A percentile compares a stretch with the other conserved stretches of the same genome.
Evolutionary conservation across 768 basidiomycete genomes (phyloP).

Genomic region (Suillus spraguei): DNA sequence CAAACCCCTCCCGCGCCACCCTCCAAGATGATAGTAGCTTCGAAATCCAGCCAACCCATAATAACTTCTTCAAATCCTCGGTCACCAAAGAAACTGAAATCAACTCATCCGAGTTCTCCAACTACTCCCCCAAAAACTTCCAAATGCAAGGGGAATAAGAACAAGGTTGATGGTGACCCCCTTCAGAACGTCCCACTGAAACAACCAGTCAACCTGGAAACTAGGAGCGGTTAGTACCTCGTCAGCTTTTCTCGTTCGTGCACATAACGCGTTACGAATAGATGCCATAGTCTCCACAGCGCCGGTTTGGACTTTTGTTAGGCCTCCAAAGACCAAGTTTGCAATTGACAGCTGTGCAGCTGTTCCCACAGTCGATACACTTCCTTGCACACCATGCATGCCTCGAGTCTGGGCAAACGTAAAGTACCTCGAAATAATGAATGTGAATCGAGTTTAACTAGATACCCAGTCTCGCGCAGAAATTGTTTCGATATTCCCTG

Average conservation of each 20-base stretch:
- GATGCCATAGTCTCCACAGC: background rate
- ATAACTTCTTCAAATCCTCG: background rate
- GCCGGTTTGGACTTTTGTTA: slow-evolving; percentile 25
- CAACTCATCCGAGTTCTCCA: background rate
- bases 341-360: background rate
- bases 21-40: background rate
- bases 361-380: background rate
- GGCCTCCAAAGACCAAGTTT: slow-evolving; percentile 2
- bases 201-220: background rate
- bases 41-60: no score
- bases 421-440: slow-evolving; percentile 14
- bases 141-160: no score
- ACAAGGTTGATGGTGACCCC: background rate
- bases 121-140: background rate
- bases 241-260: background rate
- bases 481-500: slow-evolving; percentile 26
- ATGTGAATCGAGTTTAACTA: slow-evolving; percentile 9
- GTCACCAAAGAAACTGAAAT: background rate
- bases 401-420: slow-evolving; percentile 34
- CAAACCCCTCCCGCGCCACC: background rate
- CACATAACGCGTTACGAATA: background rate
- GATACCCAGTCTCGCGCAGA: slow-evolving; percentile 24
- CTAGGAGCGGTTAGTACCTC: background rate
- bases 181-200: background rate
- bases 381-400: slow-evolving; percentile 14